Percentiles rank a stretch among this genome's conserved stretches.
Evolutionary conservation across 129 eudicot genomes (phyloP).

Genomic region (Lonicera japonica): DNA sequence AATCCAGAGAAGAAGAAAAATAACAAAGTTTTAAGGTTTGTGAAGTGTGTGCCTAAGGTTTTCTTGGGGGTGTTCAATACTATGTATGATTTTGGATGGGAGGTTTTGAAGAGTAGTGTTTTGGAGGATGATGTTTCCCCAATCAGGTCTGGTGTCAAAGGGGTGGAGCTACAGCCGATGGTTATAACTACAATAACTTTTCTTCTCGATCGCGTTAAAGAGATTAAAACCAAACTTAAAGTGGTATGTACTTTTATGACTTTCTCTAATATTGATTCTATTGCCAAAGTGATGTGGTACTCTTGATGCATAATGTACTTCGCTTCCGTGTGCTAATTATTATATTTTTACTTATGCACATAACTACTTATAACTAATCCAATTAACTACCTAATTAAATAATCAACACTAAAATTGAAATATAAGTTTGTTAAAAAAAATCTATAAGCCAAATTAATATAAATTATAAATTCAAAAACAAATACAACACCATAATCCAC

Average conservation of each 20-base stretch:
- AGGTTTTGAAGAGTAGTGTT: constrained; percentile 51
- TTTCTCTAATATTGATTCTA: background rate
- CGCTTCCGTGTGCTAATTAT: too few species aligned
- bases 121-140: constrained; percentile 53
- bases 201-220: constrained; percentile 50
- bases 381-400: too few species aligned
- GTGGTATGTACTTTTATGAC: constrained; percentile 41
- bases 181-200: constrained; percentile 43
- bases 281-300: too few species aligned
- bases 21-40: background rate
- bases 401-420: too few species aligned
- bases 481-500: too few species aligned
- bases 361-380: too few species aligned
- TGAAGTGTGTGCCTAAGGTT: constrained; percentile 10
- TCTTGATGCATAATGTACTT: too few species aligned
- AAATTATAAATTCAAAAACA: too few species aligned
- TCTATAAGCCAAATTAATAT: too few species aligned
- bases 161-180: constrained; percentile 60
- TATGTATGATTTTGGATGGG: constrained; percentile 49
- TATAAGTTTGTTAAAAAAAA: too few species aligned
- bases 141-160: constrained; percentile 52
- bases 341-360: too few species aligned
- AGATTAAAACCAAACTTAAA: constrained; percentile 47
- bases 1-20: background rate
- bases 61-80: constrained; percentile 24